A percentile compares a stretch with the other conserved stretches of the same genome.
Conservation (phyloP, 108 stramenopile genomes). For the Nitzschia sp. region DNA sequence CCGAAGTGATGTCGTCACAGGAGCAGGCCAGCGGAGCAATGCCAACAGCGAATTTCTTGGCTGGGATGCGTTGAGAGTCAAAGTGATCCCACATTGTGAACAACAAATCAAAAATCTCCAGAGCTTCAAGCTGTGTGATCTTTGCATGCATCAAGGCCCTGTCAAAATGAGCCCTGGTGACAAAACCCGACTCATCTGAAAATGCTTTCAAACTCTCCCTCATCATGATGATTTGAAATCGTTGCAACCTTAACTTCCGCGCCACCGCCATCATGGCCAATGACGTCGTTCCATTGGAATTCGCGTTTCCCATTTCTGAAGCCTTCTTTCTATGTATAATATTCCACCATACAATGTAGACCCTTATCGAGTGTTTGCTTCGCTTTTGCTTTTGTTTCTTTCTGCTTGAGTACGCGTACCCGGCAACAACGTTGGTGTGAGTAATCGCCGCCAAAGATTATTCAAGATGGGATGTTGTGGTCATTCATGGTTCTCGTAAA, state of each 20-base stretch:
- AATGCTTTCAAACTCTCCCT: constrained; percentile 3
- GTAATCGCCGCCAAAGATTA: too few relatives aligned
- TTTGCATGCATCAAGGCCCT: constrained; percentile 14
- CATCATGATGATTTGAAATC: constrained; percentile 18
- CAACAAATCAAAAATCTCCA: constrained; percentile 51
- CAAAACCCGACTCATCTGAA: constrained; percentile 15
- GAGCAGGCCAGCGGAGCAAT: constrained; percentile 57
- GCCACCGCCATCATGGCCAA: constrained; percentile 34
- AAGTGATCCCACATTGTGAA: constrained; percentile 67
- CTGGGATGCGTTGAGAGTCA: constrained; percentile 28
- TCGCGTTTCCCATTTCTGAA: constrained; percentile 6
- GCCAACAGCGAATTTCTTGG: constrained; percentile 49
- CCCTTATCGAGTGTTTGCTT: too few relatives aligned
- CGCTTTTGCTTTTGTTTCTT: too few relatives aligned
- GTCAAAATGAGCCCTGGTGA: constrained; percentile 27
- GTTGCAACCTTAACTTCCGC: constrained; percentile 3
- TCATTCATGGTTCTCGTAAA: too few relatives aligned
- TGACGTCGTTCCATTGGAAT: not conserved
- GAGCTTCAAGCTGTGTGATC: constrained; percentile 18
- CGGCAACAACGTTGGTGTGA: too few relatives aligned
- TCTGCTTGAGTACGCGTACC: too few relatives aligned
- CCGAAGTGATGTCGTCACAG: constrained; percentile 30
- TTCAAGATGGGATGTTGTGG: too few relatives aligned
- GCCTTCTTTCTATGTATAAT: too few relatives aligned
- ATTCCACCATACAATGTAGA: too few relatives aligned